Evolutionary conservation across 139 green algal genomes (phyloP), one percentile per base, ranked within the genome.

Genomic region (Protoeuglena noctilucae): DNA sequence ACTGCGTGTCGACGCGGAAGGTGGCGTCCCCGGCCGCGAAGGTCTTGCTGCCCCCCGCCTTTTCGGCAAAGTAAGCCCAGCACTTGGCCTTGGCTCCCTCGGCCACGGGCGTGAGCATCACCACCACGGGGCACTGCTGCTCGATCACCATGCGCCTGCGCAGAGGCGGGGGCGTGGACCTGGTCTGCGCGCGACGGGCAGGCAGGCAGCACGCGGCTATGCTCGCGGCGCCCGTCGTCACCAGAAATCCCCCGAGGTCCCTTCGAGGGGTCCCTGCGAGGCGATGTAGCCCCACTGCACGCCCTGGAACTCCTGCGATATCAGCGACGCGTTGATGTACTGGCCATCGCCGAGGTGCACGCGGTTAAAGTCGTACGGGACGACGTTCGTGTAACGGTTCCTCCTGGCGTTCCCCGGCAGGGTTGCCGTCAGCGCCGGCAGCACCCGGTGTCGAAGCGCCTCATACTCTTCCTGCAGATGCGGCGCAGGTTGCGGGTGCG

Each of bases 281-380:
- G 34, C 34, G 34, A 43, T 12, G 34, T 43, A 43, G 34, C 12
- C 9, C 9, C 7, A 43, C 34, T 43, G 34, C 34, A 12, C 34
- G 34, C 9, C 34, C 9, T 43, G 34, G 9, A 43, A 43, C 34
- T 7, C 34, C 9, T 43, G 12, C 34, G 34, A 19, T 7, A 43
- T 43, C 9, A 19, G 34, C 9, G 7, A 19, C 9, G 34, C 34
- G 34, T 43, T 43, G 34, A 43, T 43, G 34, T 43, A 43, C 12
- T 43, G 9, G 7, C 34, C 12, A 43, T 7, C 34, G 23, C 47
- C 40, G 25, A 76, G 46, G 40, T 53, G 25, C 29, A 83, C 74
- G 0, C 72, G 54, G 54, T 79, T 83, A 61, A 68, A 65, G 55
- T 83, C 75, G 53, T 74, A 83, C 5, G 75, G 71, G 26, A 83